Conservation (phyloP, 257 asterid species). For the Cinchona pubescens region DNA sequence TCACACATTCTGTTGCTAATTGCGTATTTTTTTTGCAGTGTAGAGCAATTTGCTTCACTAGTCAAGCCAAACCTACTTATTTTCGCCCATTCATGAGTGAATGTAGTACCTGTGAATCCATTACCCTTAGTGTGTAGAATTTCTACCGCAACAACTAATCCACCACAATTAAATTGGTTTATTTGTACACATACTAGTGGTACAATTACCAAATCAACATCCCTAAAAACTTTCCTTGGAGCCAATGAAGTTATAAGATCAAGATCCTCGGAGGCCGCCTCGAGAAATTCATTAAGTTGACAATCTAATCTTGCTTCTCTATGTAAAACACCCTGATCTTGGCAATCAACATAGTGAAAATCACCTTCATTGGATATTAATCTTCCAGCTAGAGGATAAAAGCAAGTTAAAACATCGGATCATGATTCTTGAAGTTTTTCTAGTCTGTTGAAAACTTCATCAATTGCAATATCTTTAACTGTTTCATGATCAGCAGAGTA, state of each 20-base stretch:
- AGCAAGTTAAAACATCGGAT: no score
- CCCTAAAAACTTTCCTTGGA: conserved; percentile 7
- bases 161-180: conserved; percentile 11
- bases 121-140: background rate
- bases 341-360: background rate
- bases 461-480: no score
- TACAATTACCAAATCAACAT: conserved; percentile 4
- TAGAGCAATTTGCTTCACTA: background rate
- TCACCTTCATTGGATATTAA: background rate
- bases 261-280: background rate
- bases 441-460: no score
- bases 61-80: background rate
- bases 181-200: conserved; percentile 10
- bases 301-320: background rate
- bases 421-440: no score
- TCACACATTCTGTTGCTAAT: no score
- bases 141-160: conserved; percentile 8
- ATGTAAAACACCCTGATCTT: conserved; percentile 12
- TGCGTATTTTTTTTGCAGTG: no score
- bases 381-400: no score
- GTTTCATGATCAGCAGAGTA: no score
- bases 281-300: background rate
- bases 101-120: background rate
- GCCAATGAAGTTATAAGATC: conserved; percentile 1
- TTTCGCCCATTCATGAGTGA: conserved; percentile 11